Conservation (phyloP, 23 red algal genomes). For the Agarophyton chilense region DNA sequence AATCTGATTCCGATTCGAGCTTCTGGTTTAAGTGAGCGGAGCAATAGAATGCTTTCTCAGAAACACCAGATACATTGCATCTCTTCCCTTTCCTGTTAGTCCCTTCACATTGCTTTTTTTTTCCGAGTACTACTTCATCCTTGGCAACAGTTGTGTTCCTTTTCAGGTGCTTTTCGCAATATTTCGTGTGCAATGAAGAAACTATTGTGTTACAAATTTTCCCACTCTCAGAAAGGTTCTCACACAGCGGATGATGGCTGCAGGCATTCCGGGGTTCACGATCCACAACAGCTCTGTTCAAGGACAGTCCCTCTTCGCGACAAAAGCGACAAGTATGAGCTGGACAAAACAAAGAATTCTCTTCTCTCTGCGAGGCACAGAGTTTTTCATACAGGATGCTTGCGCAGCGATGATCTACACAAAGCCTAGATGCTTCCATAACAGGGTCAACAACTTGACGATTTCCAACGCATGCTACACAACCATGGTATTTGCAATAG, state of each 20-base stretch:
- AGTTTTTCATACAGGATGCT: not conserved
- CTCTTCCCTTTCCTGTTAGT: slow-evolving; percentile 5
- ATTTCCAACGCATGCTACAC: slow-evolving; percentile 1
- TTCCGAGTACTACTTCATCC: not conserved
- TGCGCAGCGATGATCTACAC: slow-evolving; percentile 4
- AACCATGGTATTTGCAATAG: slow-evolving; percentile 14
- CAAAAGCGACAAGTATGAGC: slow-evolving; percentile 26
- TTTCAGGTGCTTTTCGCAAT: slow-evolving; percentile 28
- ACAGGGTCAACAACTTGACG: slow-evolving; percentile 5
- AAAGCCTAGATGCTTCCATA: not conserved
- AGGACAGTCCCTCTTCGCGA: slow-evolving; percentile 2
- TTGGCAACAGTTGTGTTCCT: not conserved
- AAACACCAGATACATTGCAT: slow-evolving; percentile 3
- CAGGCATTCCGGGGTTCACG: slow-evolving; percentile 25
- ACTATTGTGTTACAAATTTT: slow-evolving; percentile 15
- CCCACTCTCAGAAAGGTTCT: not conserved
- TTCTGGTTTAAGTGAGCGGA: slow-evolving; percentile 1
- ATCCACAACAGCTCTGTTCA: slow-evolving; percentile 3
- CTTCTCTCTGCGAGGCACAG: not conserved
- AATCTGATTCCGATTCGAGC: not conserved
- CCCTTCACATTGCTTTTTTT: slow-evolving; percentile 33
- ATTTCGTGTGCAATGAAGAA: not conserved
- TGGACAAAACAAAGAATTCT: not conserved
- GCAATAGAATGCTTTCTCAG: slow-evolving; percentile 5
- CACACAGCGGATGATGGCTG: slow-evolving; percentile 25